These are phyloP conservation scores for Neofusicoccum parvum DNA, from an alignment of 2,329 filamentous ascomycete genomes.

Conservation along the genomic window DNA sequence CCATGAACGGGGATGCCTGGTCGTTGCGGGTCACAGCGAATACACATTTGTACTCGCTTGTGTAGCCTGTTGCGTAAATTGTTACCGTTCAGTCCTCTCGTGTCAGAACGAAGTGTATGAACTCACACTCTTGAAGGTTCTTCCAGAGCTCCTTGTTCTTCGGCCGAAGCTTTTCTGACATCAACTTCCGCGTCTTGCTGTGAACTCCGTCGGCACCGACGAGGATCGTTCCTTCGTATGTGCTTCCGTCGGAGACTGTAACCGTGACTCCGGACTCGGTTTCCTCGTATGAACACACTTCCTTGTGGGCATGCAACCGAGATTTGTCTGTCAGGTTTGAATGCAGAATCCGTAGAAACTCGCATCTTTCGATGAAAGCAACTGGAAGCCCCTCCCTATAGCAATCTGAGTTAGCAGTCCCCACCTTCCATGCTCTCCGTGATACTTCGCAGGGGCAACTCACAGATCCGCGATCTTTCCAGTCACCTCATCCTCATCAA, in stretches of 20 bases:
- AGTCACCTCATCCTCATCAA: background rate
- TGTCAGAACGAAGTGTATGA: too few species aligned
- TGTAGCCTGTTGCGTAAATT: background rate
- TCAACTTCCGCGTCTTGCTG: background rate
- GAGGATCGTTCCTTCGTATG: too few species aligned
- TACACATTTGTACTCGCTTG: background rate
- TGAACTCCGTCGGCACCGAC: slow-evolving; percentile 21
- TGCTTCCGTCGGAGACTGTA: too few species aligned
- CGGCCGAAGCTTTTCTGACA: too few species aligned
- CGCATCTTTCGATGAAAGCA: background rate
- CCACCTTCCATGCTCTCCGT: background rate
- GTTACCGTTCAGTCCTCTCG: background rate
- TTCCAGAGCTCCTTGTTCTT: too few species aligned
- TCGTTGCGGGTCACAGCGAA: background rate
- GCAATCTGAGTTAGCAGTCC: background rate
- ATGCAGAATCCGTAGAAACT: background rate
- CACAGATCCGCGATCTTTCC: background rate
- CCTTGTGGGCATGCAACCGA: background rate
- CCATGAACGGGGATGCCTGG: background rate
- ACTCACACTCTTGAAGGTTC: too few species aligned
- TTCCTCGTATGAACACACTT: too few species aligned
- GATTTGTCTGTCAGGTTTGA: background rate
- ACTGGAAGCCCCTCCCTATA: background rate
- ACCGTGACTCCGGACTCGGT: too few species aligned
- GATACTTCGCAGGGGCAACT: background rate